These are phyloP conservation scores for Ramichloridium luteum DNA, from an alignment of 2,329 filamentous ascomycete genomes.

Conservation along the genomic window DNA sequence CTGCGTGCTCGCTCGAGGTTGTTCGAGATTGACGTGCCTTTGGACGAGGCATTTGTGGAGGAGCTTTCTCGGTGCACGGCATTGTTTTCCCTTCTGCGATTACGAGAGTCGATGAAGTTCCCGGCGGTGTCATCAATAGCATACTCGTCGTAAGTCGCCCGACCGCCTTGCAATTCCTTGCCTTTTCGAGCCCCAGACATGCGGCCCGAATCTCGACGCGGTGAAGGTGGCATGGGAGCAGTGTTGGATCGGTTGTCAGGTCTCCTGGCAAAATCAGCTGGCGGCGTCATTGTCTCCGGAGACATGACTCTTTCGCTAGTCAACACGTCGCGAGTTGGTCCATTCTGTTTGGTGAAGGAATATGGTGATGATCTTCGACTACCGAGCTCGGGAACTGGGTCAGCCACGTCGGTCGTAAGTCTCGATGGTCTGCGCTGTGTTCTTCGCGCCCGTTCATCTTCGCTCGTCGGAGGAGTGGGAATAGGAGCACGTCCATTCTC, in stretches of 20 bases:
- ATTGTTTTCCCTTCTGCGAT: no score
- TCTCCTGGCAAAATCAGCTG: slow-evolving; percentile 12
- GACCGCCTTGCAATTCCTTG: no score
- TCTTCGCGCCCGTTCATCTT: slow-evolving; percentile 24
- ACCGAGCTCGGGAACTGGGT: slow-evolving; percentile 27
- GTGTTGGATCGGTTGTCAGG: slow-evolving; percentile 4
- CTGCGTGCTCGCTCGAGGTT: no score
- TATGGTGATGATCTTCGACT: slow-evolving; percentile 35
- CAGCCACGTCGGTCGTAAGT: slow-evolving; percentile 24
- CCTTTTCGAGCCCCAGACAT: slow-evolving; percentile 13
- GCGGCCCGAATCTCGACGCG: slow-evolving; percentile 16
- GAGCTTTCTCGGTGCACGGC: no score
- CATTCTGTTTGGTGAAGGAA: slow-evolving; percentile 28
- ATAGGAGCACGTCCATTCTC: no score
- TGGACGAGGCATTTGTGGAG: no score
- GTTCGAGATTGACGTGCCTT: no score
- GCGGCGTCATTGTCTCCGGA: slow-evolving; percentile 35
- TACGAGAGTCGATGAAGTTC: no score
- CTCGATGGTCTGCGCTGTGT: slow-evolving; percentile 20
- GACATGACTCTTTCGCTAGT: slow-evolving; percentile 34
- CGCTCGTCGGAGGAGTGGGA: slow-evolving; percentile 26
- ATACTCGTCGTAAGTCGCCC: slow-evolving; percentile 10
- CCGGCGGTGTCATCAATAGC: slow-evolving; percentile 19
- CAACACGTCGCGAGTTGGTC: no score
- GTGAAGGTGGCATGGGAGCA: slow-evolving; percentile 13